These are phyloP conservation scores for Penicillium steckii DNA, from an alignment of 495 filamentous ascomycete genomes.

Conservation along the genomic window DNA sequence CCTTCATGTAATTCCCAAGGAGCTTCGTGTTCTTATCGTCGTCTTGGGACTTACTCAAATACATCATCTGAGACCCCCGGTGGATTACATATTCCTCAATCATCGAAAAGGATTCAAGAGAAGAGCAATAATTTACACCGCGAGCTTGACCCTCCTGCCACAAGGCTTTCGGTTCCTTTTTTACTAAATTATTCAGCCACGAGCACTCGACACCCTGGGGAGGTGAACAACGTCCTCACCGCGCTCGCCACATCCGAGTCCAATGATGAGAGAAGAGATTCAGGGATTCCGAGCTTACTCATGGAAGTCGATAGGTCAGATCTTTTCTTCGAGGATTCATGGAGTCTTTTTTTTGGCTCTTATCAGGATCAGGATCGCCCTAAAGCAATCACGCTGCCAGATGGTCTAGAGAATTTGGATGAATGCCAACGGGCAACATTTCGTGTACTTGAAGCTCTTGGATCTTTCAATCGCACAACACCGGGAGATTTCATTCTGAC, in stretches of 20 bases:
- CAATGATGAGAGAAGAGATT: neutral
- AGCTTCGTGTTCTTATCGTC: constrained; percentile 3
- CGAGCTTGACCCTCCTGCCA: neutral
- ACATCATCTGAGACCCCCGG: neutral
- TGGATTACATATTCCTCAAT: neutral
- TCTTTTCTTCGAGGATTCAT: constrained; percentile 13
- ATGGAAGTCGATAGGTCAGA: constrained; percentile 3
- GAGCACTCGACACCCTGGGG: constrained; percentile 4
- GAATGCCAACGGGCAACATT: neutral
- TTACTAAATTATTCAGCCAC: constrained; percentile 15
- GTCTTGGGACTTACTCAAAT: neutral
- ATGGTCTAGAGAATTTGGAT: constrained; percentile 1
- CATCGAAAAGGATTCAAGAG: neutral
- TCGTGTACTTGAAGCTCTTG: neutral
- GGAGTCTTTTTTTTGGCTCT: constrained; percentile 11
- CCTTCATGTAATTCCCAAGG: neutral
- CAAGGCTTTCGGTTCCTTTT: constrained; percentile 8
- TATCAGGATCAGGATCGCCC: neutral
- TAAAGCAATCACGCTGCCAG: neutral
- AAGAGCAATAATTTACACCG: neutral
- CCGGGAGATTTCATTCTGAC: neutral
- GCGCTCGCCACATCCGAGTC: constrained; percentile 12
- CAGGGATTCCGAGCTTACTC: constrained; percentile 7
- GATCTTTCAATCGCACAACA: too few relatives aligned
- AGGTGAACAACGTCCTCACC: constrained; percentile 13